A percentile compares a stretch with the other conserved stretches of the same genome.
phyloP scores from a whole-genome alignment of 75 land plant species.

The Adiantum capillusveneris region DNA sequence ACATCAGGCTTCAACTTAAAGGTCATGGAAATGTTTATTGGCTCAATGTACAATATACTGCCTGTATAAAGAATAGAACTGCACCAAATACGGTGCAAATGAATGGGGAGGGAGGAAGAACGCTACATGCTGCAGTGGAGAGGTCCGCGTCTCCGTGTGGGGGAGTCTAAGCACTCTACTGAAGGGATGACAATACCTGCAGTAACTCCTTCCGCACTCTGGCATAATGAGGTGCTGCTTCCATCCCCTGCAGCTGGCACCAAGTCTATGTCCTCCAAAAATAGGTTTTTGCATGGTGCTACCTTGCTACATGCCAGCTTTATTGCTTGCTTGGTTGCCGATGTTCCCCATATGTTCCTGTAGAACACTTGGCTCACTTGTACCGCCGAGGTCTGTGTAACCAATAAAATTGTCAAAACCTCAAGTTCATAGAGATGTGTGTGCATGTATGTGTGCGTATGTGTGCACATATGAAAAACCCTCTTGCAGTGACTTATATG shows the following conservation, averaged over 20 bases:
- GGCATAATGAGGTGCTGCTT: conserved; percentile 35
- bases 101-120: too few relatives aligned
- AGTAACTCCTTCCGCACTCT: conserved; percentile 47
- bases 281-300: conserved; percentile 50
- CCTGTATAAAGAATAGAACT: too few relatives aligned
- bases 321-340: conserved; percentile 45
- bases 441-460: too few relatives aligned
- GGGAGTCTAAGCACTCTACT: conserved; percentile 14
- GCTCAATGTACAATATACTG: too few relatives aligned
- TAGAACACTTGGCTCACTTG: conserved; percentile 49
- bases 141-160: background rate
- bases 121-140: background rate
- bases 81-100: too few relatives aligned
- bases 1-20: too few relatives aligned
- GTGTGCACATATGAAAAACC: too few relatives aligned
- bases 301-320: conserved; percentile 59
- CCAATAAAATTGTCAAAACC: background rate
- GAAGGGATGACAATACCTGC: conserved; percentile 30
- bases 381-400: conserved; percentile 60
- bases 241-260: conserved; percentile 24
- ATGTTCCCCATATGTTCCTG: conserved; percentile 71
- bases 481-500: too few relatives aligned
- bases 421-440: too few relatives aligned
- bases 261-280: conserved; percentile 29
- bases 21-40: too few relatives aligned